Base-by-base conservation (phyloP, 2,329 filamentous ascomycete species). In the Daldinia sp. region DNA sequence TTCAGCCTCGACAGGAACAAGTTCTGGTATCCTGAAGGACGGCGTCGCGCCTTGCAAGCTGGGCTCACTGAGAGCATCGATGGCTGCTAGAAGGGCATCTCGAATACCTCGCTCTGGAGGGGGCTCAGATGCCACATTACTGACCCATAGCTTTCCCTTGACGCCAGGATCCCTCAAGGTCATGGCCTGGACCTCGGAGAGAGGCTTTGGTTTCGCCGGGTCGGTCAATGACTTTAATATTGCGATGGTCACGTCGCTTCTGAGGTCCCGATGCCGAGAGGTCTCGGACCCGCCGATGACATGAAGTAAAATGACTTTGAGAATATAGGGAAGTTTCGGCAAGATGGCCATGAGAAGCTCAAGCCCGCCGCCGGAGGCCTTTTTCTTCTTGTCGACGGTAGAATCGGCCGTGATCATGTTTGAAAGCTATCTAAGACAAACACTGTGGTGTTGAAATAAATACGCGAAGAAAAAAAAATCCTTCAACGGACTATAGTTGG, bases 131-230 rank as follows among this genome's bases (percentile, higher is more conserved):
- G 83, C 85, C 39, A 91, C 88, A 56, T 87, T 90, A 70, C 88
- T 89, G 21, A 96, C 83, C 94, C 94, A 97, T 67, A 95, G 87
- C 43, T 85, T 86, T 3, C 93, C 93, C 73, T 92, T 93, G 72
- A 96, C 68, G n/a, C 74, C 73, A 1, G 73, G 70, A 25, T 76
- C 75, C 21, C 58, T 58, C 3, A 72, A 59, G 8, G 74, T 73
- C 64, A 74, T 68, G 32, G 71, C 71, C 76, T 97, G 94, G 5
- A 85, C 78, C 63, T 87, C 83, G 0, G 83, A 80, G 21, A 96
- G 77, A 23, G 86, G 81, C 9, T 70, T 73, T 0, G 82, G 80
- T 13, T 77, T 78, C 1, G 77, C 75, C 2, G 80, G 77, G 11
- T 76, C 74, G 52, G 92, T 75, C 56, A 93, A 80, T 0, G 85